Percentiles rank a stretch among this genome's conserved stretches.
Conservation (phyloP, 139 green algal genomes). For the Gonium pectorale region DNA sequence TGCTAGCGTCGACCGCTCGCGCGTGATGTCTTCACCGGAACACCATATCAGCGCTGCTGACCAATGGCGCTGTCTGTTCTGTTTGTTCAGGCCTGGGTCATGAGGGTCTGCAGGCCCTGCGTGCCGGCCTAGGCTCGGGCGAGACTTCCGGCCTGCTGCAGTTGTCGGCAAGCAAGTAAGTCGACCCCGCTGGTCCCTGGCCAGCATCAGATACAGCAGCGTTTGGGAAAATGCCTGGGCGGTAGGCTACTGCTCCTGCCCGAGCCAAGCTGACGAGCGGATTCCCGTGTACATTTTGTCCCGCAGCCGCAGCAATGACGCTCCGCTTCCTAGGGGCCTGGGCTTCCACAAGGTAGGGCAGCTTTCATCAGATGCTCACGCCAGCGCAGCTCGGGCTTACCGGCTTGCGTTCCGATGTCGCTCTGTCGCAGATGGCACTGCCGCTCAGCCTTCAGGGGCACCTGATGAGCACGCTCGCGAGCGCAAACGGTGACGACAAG, state of each 20-base stretch:
- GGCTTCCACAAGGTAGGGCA: constrained; percentile 27
- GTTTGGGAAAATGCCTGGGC: no score
- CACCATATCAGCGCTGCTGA: no score
- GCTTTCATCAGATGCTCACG: no score
- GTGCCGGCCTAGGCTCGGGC: constrained; percentile 17
- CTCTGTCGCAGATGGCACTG: constrained; percentile 24
- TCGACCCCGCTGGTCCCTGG: no score
- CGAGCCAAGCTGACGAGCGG: no score
- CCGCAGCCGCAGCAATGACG: constrained; percentile 36
- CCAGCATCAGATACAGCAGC: no score
- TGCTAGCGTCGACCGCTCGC: no score
- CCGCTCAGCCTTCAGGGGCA: constrained; percentile 55
- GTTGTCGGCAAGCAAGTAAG: constrained; percentile 10
- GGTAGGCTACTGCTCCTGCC: no score
- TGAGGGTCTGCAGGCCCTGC: constrained; percentile 29
- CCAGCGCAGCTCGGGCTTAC: no score
- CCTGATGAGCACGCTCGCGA: constrained; percentile 44
- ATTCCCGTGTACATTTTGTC: constrained; percentile 19
- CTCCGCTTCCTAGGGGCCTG: constrained; percentile 9
- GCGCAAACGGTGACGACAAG: constrained; percentile 49
- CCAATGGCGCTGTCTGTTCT: no score
- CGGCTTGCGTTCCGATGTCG: no score
- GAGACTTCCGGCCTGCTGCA: constrained; percentile 40
- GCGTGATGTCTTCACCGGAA: no score
- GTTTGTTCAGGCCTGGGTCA: constrained; percentile 13